phyloP scores from a whole-genome alignment of 371 early-diverging fungal genomes.

The Syncephalastrum sp. region DNA sequence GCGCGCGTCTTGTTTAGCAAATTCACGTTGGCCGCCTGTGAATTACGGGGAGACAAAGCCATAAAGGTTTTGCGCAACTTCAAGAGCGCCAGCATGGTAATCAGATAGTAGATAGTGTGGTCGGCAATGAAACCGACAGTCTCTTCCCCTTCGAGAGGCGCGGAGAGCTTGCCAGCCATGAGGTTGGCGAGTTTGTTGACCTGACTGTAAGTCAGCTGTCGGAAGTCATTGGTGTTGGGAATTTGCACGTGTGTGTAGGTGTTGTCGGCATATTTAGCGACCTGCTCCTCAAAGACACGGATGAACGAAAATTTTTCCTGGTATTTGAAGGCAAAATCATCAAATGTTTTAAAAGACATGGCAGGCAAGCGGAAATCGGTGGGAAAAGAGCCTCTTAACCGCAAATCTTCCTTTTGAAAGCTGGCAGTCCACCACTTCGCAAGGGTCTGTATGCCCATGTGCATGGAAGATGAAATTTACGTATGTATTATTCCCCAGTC shows the following conservation, averaged over 20 bases:
- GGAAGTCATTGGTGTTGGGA: slow-evolving; percentile 2
- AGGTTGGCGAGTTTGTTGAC: slow-evolving; percentile 21
- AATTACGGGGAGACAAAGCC: slow-evolving; percentile 25
- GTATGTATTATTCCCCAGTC: too few relatives aligned
- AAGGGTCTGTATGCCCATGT: too few relatives aligned
- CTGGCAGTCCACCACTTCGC: too few relatives aligned
- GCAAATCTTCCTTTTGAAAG: too few relatives aligned
- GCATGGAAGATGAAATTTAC: too few relatives aligned
- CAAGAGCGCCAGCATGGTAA: slow-evolving; percentile 19
- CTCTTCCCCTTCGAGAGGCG: neutral
- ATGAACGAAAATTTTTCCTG: slow-evolving; percentile 7
- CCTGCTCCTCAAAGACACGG: slow-evolving; percentile 7
- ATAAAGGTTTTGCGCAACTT: slow-evolving; percentile 16
- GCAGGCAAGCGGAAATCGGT: too few relatives aligned
- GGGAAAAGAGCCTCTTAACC: too few relatives aligned
- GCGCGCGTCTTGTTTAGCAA: slow-evolving; percentile 15
- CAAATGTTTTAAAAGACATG: too few relatives aligned
- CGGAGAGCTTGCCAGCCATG: slow-evolving; percentile 21
- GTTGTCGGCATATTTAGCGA: neutral
- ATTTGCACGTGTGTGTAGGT: slow-evolving; percentile 3
- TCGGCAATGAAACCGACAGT: slow-evolving; percentile 17
- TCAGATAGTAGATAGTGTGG: slow-evolving; percentile 11
- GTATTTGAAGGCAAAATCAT: too few relatives aligned
- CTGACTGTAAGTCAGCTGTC: slow-evolving; percentile 18
- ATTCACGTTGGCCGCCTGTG: slow-evolving; percentile 15